Evolutionary conservation across 2,329 filamentous ascomycete species (phyloP), one percentile per base, ranked within the genome.

Genomic region (Aspergillus fijiensis): DNA sequence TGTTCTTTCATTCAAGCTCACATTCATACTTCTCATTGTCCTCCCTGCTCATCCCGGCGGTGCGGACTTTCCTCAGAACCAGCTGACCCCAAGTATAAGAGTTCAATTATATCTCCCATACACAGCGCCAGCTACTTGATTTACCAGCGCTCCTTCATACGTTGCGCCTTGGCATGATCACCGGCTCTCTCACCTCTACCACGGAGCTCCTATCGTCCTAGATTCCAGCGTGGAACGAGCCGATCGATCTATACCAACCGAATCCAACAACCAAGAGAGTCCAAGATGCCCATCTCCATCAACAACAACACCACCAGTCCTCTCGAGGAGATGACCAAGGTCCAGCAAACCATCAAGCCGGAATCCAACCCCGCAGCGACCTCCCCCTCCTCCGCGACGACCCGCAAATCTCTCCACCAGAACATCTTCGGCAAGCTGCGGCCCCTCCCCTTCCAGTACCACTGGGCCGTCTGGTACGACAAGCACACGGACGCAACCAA

Each of bases 391-490:
- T 50, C 19, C 29, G 33, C 60, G 45, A 56, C 63, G n/a, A 71
- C 70, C 25, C 70, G 75, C 31, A 76, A 73, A 48, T 69, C 75
- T 4, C 74, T 80, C 4, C 73, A 78, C 55, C 74, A 77, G 63
- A 77, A 75, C 54, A 77, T 80, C 66, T 70, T 80, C 56, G 74
- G 75, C 51, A 79, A 78, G 59, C 70, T 81, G 19, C 76, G 79
- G 7, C 79, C 79, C 0, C 69, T 80, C 7, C 79, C 79, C 0
- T 73, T 81, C 58, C 76, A 79, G 63, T 80, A 81, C 58, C 76
- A 77, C 62, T 81, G 79, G 79, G 74, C 73, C 19, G 76, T 81
- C 60, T 81, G 79, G 77, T 79, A 80, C 58, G 79, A 80, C 65
- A 79, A 78, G 61, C 70, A 76, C 61, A 68, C 71, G 16, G 67